These are phyloP conservation scores for Alternaria conjuncta DNA, from an alignment of 2,329 filamentous ascomycete genomes.

Conservation along the genomic window DNA sequence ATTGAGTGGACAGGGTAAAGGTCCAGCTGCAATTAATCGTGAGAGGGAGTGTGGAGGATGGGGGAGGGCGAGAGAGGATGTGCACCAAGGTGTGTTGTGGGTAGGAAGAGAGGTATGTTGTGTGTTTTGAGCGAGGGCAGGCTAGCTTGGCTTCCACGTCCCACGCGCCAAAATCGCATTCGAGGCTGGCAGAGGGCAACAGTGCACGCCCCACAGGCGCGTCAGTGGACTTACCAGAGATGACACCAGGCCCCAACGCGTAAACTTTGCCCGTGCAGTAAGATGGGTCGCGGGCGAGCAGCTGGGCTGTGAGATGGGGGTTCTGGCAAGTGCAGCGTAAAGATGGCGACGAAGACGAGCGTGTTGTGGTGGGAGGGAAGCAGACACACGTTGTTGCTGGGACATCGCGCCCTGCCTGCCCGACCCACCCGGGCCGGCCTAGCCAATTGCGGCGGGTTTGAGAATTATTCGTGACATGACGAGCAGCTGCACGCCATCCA, in stretches of 20 bases:
- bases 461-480: slow-evolving; percentile 40
- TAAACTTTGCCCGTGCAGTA: slow-evolving; percentile 16
- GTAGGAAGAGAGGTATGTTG: slow-evolving; percentile 35
- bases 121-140: slow-evolving; percentile 46
- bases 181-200: slow-evolving; percentile 37
- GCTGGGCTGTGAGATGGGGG: background rate
- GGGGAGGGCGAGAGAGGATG: slow-evolving; percentile 30
- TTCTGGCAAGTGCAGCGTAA: slow-evolving; percentile 21
- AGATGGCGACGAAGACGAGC: slow-evolving; percentile 2
- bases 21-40: slow-evolving; percentile 42
- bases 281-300: background rate
- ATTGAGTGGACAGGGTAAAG: slow-evolving; percentile 36
- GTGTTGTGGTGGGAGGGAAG: slow-evolving; percentile 25
- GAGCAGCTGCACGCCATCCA: slow-evolving; percentile 28
- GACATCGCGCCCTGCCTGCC: slow-evolving; percentile 21
- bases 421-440: slow-evolving; percentile 23
- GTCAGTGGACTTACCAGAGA: slow-evolving; percentile 36
- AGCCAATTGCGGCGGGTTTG: slow-evolving; percentile 32
- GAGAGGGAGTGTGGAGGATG: slow-evolving; percentile 28
- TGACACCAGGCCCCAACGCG: slow-evolving; percentile 30
- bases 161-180: slow-evolving; percentile 37
- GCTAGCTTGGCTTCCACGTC: slow-evolving; percentile 31
- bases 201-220: slow-evolving; percentile 44
- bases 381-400: slow-evolving; percentile 23
- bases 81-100: slow-evolving; percentile 48